Evolutionary conservation across 192 early-diverging fungal species (phyloP).

Genomic region (Gorgonomyces haynaldii): DNA sequence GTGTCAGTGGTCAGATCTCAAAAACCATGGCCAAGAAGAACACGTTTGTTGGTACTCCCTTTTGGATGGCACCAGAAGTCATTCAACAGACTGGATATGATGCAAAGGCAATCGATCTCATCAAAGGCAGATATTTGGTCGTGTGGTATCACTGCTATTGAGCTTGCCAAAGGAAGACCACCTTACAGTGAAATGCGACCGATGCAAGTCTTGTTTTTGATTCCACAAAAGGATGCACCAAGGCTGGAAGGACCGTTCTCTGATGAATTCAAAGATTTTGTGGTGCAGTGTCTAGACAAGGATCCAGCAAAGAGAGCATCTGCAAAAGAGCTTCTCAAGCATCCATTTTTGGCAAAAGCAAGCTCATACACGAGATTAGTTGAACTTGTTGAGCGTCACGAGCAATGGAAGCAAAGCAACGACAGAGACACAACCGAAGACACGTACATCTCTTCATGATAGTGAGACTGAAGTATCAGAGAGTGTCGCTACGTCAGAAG

Average conservation of each 20-base stretch:
- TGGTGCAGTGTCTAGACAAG: slow-evolving; percentile 72
- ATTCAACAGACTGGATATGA: slow-evolving; percentile 91
- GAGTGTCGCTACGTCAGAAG: slow-evolving; percentile 9
- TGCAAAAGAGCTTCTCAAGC: slow-evolving; percentile 71
- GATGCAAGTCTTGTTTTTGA: slow-evolving; percentile 84
- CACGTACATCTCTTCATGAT: not conserved
- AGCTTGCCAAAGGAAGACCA: slow-evolving; percentile 84
- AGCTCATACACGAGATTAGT: slow-evolving; percentile 69
- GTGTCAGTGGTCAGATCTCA: slow-evolving; percentile 90
- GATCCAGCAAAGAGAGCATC: slow-evolving; percentile 71
- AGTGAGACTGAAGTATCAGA: not conserved
- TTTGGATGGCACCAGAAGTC: slow-evolving; percentile 51
- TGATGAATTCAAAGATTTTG: slow-evolving; percentile 82
- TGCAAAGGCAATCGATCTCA: slow-evolving; percentile 48
- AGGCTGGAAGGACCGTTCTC: slow-evolving; percentile 62
- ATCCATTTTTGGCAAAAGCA: slow-evolving; percentile 65
- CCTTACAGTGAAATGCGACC: slow-evolving; percentile 86
- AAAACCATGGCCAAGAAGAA: slow-evolving; percentile 86
- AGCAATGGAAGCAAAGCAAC: too few species aligned
- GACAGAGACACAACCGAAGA: too few species aligned
- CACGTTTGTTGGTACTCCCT: slow-evolving; percentile 96
- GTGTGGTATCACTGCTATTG: slow-evolving; percentile 92
- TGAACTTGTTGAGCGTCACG: slow-evolving; percentile 65
- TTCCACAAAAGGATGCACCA: slow-evolving; percentile 84
- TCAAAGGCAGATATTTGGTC: slow-evolving; percentile 94